A percentile compares a stretch with the other conserved stretches of the same genome.
Conservation (phyloP, 83 land plant genomes). For the Isoetes engelmannii region DNA sequence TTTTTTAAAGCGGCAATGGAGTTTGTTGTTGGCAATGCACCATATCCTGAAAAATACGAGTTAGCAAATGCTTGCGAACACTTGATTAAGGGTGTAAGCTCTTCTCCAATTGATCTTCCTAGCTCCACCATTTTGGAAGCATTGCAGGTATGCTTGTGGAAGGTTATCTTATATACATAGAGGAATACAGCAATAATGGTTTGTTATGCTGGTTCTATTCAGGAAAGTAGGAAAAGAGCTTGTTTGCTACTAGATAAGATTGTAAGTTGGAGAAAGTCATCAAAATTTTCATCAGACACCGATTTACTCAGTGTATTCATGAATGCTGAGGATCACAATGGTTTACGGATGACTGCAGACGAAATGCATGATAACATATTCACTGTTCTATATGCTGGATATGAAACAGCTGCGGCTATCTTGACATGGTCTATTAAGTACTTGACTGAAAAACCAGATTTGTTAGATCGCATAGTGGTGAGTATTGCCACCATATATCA, state of each 20-base stretch:
- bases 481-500: neutral
- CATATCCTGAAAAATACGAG: conserved; percentile 33
- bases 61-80: conserved; percentile 46
- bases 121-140: neutral
- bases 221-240: conserved; percentile 23
- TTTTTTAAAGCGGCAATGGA: conserved; percentile 54
- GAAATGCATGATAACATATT: conserved; percentile 22
- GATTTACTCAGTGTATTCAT: conserved; percentile 18
- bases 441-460: conserved; percentile 10
- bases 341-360: neutral
- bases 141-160: neutral
- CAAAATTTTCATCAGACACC: neutral
- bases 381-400: conserved; percentile 17
- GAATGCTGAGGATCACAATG: conserved; percentile 19
- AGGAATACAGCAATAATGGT: neutral
- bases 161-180: neutral
- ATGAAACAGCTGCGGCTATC: conserved; percentile 17
- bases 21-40: conserved; percentile 36
- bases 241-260: conserved; percentile 22
- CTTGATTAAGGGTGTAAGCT: conserved; percentile 56
- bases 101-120: conserved; percentile 49
- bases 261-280: conserved; percentile 13
- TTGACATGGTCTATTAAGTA: conserved; percentile 13
- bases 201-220: too few relatives aligned
- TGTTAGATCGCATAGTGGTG: conserved; percentile 4